Base-by-base conservation (phyloP, 2,329 filamentous ascomycete genomes). In the Aspergillus texensis region DNA sequence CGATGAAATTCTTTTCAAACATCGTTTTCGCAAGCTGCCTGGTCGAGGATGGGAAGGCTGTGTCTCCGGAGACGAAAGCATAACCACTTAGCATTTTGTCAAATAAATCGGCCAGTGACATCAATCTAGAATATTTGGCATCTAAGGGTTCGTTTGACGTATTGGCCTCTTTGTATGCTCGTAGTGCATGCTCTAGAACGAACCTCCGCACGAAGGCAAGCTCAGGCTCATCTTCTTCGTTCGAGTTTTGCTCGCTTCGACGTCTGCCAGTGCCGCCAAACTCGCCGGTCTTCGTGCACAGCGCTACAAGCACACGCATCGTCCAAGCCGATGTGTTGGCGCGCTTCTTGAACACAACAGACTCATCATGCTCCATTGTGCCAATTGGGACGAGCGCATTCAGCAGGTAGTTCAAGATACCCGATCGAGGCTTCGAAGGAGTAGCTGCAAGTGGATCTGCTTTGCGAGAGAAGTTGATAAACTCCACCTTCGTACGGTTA, bases 381-480 rank as follows among this genome's bases (percentile, higher is more conserved):
- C 81, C 89, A 74, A 88, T 80, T 4, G 88, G 87, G 46, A 91
- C 84, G 21, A 99, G 83, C 64, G 91, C 91, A 70, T 91, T 93
- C 56, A 99, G 87, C 41, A 99, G 84, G 73, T 99, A 99, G 77
- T 98, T 97, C 66, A 99, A 83, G 50, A 98, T 91, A 66, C 91
- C 93, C 12, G 94, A 94, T 46, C 95, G 89, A 61, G 95, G 95
- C 78, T 98, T 98, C 19, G 96, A 94, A 6, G 95, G 95, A 1
- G 95, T 98, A 60, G 88, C 89, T 12, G 90, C 90, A 70, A 92
- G 90, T 52, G 93, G 86, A 54, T 94, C 92, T 8, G 92, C 90
- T 74, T 94, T 97, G 65, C 94, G 90, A 69, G 96, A 98, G 81
- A 97, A 99, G 77, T 97, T 98, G 82, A 99, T 97, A 75, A 99